phyloP scores from a whole-genome alignment of 805 yeast genomes.

The Soucietia sequanensis region DNA sequence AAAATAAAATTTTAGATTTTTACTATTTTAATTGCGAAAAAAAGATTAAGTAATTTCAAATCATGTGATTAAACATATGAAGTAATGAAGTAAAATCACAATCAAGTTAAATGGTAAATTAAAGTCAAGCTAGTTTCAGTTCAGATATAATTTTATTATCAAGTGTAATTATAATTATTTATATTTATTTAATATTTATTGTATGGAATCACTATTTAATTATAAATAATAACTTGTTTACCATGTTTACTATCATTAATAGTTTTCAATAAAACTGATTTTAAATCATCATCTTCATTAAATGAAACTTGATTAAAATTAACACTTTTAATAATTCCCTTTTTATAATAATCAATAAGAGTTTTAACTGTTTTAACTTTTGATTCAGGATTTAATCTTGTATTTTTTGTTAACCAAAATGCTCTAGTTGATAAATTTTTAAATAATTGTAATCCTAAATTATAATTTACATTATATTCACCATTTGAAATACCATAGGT shows the following conservation, averaged over 20 bases:
- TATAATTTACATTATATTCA: constrained; percentile 12
- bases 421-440: constrained; percentile 28
- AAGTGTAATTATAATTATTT: constrained; percentile 1
- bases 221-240: constrained; percentile 40
- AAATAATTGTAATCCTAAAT: constrained; percentile 24
- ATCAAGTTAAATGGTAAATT: too few relatives aligned
- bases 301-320: constrained; percentile 42
- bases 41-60: too few relatives aligned
- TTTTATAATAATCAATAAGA: constrained; percentile 56
- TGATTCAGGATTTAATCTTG: constrained; percentile 48
- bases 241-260: constrained; percentile 40
- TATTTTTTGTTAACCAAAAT: constrained; percentile 32
- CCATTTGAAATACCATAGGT: constrained; percentile 27
- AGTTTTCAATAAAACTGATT: constrained; percentile 43
- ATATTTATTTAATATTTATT: too few relatives aligned
- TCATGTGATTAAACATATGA: too few relatives aligned
- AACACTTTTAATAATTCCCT: constrained; percentile 53
- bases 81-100: background rate
- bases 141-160: constrained; percentile 2
- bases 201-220: too few relatives aligned
- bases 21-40: too few relatives aligned
- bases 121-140: background rate
- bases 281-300: constrained; percentile 38
- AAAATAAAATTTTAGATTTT: too few relatives aligned
- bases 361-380: constrained; percentile 55